A percentile compares a stretch with the other conserved stretches of the same genome.
These are phyloP conservation scores for Rhodotorula graminis DNA, from an alignment of 768 basidiomycete genomes.

Conservation along the genomic window DNA sequence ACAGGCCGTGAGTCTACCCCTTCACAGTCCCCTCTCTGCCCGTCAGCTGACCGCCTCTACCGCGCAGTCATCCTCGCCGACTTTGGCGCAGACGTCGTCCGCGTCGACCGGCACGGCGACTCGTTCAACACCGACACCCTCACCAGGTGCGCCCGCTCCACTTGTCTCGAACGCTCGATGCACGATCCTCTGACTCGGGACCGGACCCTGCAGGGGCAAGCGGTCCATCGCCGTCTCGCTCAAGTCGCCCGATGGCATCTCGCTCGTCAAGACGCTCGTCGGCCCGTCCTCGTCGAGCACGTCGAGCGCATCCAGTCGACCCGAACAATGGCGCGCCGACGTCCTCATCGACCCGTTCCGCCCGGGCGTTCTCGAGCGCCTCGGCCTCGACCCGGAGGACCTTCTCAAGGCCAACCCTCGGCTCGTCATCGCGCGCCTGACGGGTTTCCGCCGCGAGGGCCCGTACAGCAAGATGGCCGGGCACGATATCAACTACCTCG, in stretches of 20 bases:
- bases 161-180: too few relatives aligned
- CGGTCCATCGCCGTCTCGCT: slow-evolving; percentile 67
- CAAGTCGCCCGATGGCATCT: slow-evolving; percentile 59
- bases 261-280: slow-evolving; percentile 59
- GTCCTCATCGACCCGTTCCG: slow-evolving; percentile 77
- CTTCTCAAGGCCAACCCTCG: slow-evolving; percentile 64
- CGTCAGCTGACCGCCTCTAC: not conserved
- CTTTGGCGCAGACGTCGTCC: slow-evolving; percentile 66
- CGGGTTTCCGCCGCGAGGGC: slow-evolving; percentile 56
- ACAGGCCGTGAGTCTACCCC: slow-evolving; percentile 49
- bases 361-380: slow-evolving; percentile 72
- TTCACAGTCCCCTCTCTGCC: not conserved
- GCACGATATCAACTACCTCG: slow-evolving; percentile 80
- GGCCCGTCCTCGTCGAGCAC: slow-evolving; percentile 21
- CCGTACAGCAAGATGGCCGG: slow-evolving; percentile 75
- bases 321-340: slow-evolving; percentile 53
- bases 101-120: slow-evolving; percentile 62
- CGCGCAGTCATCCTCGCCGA: slow-evolving; percentile 64
- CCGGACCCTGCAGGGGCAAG: slow-evolving; percentile 61
- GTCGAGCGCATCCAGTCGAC: not conserved
- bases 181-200: not conserved
- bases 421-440: slow-evolving; percentile 69
- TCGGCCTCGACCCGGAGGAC: slow-evolving; percentile 69
- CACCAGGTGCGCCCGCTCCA: slow-evolving; percentile 6
- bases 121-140: slow-evolving; percentile 37